These are phyloP conservation scores for Colletotrichum navitas DNA, from an alignment of 2,329 filamentous ascomycete species.

Conservation along the genomic window DNA sequence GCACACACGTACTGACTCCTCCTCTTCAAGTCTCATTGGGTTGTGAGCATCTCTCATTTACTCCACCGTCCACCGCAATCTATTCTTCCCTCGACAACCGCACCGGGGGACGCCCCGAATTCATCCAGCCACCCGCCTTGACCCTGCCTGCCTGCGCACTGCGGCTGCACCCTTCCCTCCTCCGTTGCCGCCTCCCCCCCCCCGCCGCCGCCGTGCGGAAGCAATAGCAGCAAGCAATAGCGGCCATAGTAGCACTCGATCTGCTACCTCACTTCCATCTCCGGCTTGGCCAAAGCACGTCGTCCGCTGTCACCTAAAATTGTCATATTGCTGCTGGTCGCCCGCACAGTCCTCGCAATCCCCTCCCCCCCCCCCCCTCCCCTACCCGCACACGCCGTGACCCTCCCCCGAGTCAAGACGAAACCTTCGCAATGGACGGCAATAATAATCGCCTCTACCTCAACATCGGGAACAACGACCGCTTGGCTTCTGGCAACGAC, in stretches of 20 bases:
- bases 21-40: conserved; percentile 28
- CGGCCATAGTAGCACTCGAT: conserved; percentile 13
- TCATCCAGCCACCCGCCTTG: conserved; percentile 34
- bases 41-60: conserved; percentile 24
- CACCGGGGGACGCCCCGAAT: conserved; percentile 31
- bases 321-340: conserved; percentile 35
- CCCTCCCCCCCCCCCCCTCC: not conserved
- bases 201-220: conserved; percentile 22
- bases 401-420: conserved; percentile 26
- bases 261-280: conserved; percentile 12
- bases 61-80: conserved; percentile 40
- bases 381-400: conserved; percentile 25
- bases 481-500: conserved; percentile 70
- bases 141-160: conserved; percentile 28
- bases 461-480: conserved; percentile 76
- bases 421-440: conserved; percentile 60
- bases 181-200: conserved; percentile 16
- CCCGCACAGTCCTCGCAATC: conserved; percentile 23
- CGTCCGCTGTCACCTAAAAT: conserved; percentile 29
- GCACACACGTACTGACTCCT: conserved; percentile 19
- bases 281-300: conserved; percentile 10
- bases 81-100: conserved; percentile 33
- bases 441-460: conserved; percentile 74
- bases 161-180: conserved; percentile 35
- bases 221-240: not conserved